Conservation (phyloP, 306 rosid species). For the Quillaja saponaria region DNA sequence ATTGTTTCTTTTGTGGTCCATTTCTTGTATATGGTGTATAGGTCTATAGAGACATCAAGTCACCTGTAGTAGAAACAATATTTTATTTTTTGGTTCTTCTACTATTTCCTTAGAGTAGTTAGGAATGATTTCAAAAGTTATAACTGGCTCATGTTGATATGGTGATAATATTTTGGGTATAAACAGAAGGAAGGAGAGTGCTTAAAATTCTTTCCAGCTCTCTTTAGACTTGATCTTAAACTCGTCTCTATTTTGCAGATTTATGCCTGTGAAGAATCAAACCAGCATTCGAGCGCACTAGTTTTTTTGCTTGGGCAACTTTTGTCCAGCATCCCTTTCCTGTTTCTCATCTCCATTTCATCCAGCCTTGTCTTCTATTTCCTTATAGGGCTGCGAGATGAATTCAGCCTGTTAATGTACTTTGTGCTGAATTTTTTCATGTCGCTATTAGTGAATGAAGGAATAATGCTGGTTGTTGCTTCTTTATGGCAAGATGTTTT, state of each 20-base stretch:
- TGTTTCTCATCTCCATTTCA: constrained; percentile 90
- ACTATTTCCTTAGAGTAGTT: background rate
- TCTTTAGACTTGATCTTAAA: constrained; percentile 15
- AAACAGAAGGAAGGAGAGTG: too few relatives aligned
- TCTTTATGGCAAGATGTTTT: constrained; percentile 75
- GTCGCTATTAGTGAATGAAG: constrained; percentile 89
- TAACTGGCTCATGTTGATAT: too few relatives aligned
- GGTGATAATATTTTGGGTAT: background rate
- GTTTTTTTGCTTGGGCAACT: constrained; percentile 91
- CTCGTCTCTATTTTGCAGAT: constrained; percentile 53
- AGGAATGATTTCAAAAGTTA: background rate
- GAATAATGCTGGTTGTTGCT: constrained; percentile 72
- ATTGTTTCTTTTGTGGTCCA: constrained; percentile 5
- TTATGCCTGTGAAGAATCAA: constrained; percentile 80
- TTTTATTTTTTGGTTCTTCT: constrained; percentile 1
- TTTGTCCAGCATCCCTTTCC: constrained; percentile 94
- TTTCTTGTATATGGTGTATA: constrained; percentile 4
- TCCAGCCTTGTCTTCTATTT: constrained; percentile 93
- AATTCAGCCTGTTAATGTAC: constrained; percentile 95
- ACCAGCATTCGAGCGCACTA: constrained; percentile 77
- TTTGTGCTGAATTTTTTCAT: constrained; percentile 92
- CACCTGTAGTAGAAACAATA: background rate
- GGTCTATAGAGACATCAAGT: background rate
- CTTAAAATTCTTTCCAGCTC: too few relatives aligned
- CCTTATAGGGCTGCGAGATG: constrained; percentile 81